These are phyloP conservation scores for Massariosphaeria phaeospora DNA, from an alignment of 495 filamentous ascomycete genomes.

Conservation along the genomic window DNA sequence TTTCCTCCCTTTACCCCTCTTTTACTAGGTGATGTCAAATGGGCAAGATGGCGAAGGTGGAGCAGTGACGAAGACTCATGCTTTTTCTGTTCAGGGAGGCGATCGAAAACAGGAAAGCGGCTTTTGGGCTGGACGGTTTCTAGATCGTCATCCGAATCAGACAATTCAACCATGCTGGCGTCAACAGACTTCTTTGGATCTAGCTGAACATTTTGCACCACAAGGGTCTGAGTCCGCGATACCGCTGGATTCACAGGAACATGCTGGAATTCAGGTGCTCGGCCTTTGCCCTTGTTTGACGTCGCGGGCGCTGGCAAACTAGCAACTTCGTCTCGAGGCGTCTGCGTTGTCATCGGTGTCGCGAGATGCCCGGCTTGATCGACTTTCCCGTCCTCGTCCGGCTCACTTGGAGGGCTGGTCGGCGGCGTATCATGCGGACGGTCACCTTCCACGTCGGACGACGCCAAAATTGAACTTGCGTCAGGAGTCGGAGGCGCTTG, in stretches of 20 bases:
- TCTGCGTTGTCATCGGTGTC: neutral
- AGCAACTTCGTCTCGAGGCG: neutral
- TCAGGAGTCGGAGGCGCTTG: slow-evolving; percentile 17
- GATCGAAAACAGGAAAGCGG: slow-evolving; percentile 63
- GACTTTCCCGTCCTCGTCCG: slow-evolving; percentile 3
- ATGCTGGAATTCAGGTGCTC: slow-evolving; percentile 28
- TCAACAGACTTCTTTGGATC: slow-evolving; percentile 1
- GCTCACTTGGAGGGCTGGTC: slow-evolving; percentile 31
- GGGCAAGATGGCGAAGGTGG: slow-evolving; percentile 66
- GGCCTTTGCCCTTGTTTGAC: slow-evolving; percentile 49
- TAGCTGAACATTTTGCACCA: neutral
- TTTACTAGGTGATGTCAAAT: slow-evolving; percentile 61
- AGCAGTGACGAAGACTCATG: slow-evolving; percentile 63
- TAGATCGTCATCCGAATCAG: slow-evolving; percentile 64
- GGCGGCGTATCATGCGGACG: slow-evolving; percentile 48
- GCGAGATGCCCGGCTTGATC: neutral
- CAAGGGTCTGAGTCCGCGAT: slow-evolving; percentile 40
- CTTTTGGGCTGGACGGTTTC: slow-evolving; percentile 49
- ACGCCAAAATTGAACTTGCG: slow-evolving; percentile 11
- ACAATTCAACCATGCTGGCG: slow-evolving; percentile 26
- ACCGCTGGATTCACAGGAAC: slow-evolving; percentile 24
- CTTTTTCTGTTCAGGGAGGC: slow-evolving; percentile 52
- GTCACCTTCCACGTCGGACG: slow-evolving; percentile 48
- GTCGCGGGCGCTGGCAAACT: slow-evolving; percentile 27
- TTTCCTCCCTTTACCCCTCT: slow-evolving; percentile 41